Evolutionary conservation across 495 filamentous ascomycete species (phyloP).

Genomic region (Astrothelium subdiscretum): DNA sequence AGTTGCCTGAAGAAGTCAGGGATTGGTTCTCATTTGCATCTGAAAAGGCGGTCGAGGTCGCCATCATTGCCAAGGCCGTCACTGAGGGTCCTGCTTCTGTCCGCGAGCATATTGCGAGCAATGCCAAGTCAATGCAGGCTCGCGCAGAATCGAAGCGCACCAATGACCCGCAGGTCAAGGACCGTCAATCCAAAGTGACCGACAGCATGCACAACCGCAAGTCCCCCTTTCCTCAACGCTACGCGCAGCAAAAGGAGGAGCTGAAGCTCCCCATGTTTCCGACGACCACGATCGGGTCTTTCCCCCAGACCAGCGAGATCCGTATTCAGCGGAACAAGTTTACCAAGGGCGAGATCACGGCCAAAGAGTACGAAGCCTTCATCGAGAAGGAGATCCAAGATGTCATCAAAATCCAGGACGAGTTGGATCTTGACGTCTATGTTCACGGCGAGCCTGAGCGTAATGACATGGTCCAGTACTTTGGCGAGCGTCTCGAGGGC

Average conservation of each 20-base stretch:
- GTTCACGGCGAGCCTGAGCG: constrained; percentile 98
- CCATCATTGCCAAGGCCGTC: constrained; percentile 91
- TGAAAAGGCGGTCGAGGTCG: constrained; percentile 87
- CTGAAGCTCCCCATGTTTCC: constrained; percentile 94
- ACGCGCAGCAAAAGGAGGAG: constrained; percentile 70
- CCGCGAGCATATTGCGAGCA: constrained; percentile 76
- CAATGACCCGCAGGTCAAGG: constrained; percentile 93
- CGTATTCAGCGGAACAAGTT: constrained; percentile 91
- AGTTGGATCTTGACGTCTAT: constrained; percentile 89
- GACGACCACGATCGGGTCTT: constrained; percentile 97
- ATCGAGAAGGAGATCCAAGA: constrained; percentile 95
- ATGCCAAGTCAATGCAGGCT: constrained; percentile 78
- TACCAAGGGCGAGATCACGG: constrained; percentile 92
- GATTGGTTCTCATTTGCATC: constrained; percentile 98
- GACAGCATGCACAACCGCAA: constrained; percentile 79
- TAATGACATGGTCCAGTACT: constrained; percentile 99
- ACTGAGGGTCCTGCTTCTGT: constrained; percentile 81
- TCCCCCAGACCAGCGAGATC: constrained; percentile 98
- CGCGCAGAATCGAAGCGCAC: constrained; percentile 85
- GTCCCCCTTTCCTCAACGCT: constrained; percentile 71
- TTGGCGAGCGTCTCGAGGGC: constrained; percentile 89
- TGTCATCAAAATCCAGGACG: constrained; percentile 90
- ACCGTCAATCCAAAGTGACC: constrained; percentile 78
- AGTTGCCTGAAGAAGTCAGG: constrained; percentile 76
- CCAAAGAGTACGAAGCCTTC: constrained; percentile 89